Base-by-base conservation (phyloP, 192 early-diverging fungal species). In the Spinellus fusiger region DNA sequence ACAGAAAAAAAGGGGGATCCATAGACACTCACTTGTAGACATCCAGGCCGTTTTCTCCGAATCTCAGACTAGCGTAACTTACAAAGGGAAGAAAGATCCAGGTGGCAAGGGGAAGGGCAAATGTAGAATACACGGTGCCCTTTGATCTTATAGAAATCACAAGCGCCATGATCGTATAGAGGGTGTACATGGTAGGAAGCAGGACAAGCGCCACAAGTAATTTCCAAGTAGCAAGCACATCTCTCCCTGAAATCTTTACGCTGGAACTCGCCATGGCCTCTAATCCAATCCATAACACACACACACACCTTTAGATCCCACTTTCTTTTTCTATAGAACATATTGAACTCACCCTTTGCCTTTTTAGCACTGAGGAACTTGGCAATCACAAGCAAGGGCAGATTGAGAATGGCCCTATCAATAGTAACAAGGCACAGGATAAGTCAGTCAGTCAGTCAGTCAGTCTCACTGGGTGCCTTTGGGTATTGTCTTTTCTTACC, bases 201-300 rank as follows among this genome's bases (percentile, higher is more conserved):
- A 95, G 74, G 0, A 82, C 91, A 27, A 89, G 67, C 16, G 83
- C 85, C 25, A 93, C 85, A 15, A 94, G 70, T 22, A 93, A 78
- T 71, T 98, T 98, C 97, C 95, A 98, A 2, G 97, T 96, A 0
- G 91, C 93, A 15, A 99, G 76, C 15, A 99, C 97, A 65, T 99
- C 97, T 51, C 88, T 81, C 25, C 93, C 97, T 58, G 86, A 84
- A 68, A 99, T 87, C 66, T 99, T 99, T 38, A 99, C 93, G 18
- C 84, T 88, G 9, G 93, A 96, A 29, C 77, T 88, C 5, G 86
- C 88, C 50, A 93, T 75, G 0, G 95, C 95, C 60, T 91, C 89
- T 68, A 26, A 22, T 34, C 5, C 70, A 49, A 59, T 9, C 7
- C 3, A 59, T 0, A 26, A 51, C 16, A 26, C 56, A 49, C 18